Base-by-base conservation (phyloP, 2,329 filamentous ascomycete species). In the Stachybotrys elegans region DNA sequence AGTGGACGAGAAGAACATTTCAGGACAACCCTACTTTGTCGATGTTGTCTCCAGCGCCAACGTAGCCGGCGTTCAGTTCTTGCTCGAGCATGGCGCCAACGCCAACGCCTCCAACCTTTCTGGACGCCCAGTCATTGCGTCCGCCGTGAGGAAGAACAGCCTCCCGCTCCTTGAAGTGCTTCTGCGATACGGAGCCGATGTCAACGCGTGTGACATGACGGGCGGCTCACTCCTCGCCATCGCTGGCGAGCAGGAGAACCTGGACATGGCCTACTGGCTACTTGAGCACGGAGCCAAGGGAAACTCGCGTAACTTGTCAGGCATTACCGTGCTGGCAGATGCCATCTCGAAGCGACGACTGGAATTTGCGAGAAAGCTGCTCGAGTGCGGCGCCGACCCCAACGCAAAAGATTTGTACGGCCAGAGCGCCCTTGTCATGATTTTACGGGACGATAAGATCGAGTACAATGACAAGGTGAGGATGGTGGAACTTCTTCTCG, bases 321-420 rank as follows among this genome's bases (percentile, higher is more conserved):
- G 67, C 11, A 43, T 53, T 1, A 56, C 59, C 2, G 57, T 70
- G 9, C 51, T 69, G 6, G 56, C 59, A 4, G 59, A 64, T 20
- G 57, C 63, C 0, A 48, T 70, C 3, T 41, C 48, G 41, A 61
- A 61, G 45, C 51, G 60, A 32, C 56, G 60, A 35, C 43, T 62
- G n/a, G 60, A 61, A 4, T 50, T 63, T 19, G 56, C 56, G 7
- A 53, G 56, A 38, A 45, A 62, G 8, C 55, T 69, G 5, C 53
- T 69, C 5, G 52, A 59, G 12, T 49, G 52, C 16, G 63, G 65
- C 9, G 66, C 66, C 4, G 51, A 63, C 19, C 57, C 59, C 7
- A 57, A 61, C 46, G 56, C 55, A 11, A 52, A 53, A 11, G 65
- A 66, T 43, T 51, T 58, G 7, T 50, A 55, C 7, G 60, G 58